Evolutionary conservation across 1,284 basidiomycete genomes (phyloP).

Genomic region (Anthracocystis panici-leucophaei): DNA sequence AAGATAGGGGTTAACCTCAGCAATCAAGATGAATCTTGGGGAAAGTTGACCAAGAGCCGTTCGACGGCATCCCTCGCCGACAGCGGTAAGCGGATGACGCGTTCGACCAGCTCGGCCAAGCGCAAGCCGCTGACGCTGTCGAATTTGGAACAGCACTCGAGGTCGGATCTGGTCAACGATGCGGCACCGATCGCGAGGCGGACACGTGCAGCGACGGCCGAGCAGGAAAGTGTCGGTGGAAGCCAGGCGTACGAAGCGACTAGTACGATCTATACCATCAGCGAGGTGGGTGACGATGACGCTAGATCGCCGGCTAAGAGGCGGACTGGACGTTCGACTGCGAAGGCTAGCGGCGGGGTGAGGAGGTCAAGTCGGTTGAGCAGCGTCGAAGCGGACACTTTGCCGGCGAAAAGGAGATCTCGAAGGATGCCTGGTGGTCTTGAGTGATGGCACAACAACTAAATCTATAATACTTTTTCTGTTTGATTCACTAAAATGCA

Average conservation of each 20-base stretch:
- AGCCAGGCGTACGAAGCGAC: conserved; percentile 17
- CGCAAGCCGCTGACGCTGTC: conserved; percentile 50
- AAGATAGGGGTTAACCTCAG: conserved; percentile 20
- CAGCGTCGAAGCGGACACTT: conserved; percentile 37
- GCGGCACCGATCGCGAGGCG: conserved; percentile 39
- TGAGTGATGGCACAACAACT: conserved; percentile 9
- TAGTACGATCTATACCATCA: conserved; percentile 52
- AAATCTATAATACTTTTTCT: no score
- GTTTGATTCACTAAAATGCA: background rate
- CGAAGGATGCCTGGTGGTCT: conserved; percentile 43
- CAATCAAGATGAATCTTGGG: background rate
- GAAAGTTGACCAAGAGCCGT: conserved; percentile 25
- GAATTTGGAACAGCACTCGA: conserved; percentile 39
- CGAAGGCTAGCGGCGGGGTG: conserved; percentile 7
- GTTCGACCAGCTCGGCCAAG: conserved; percentile 37
- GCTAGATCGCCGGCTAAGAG: conserved; percentile 13
- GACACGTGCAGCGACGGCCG: conserved; percentile 47
- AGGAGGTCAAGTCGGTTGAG: conserved; percentile 39
- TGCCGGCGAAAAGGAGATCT: conserved; percentile 26
- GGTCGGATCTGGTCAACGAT: conserved; percentile 4
- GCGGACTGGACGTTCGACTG: background rate
- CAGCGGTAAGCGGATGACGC: conserved; percentile 24
- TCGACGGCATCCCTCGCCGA: conserved; percentile 13
- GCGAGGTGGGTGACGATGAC: conserved; percentile 37
- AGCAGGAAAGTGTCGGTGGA: conserved; percentile 31